phyloP scores from a whole-genome alignment of 139 green algal genomes.

The Bryopsis sp. region DNA sequence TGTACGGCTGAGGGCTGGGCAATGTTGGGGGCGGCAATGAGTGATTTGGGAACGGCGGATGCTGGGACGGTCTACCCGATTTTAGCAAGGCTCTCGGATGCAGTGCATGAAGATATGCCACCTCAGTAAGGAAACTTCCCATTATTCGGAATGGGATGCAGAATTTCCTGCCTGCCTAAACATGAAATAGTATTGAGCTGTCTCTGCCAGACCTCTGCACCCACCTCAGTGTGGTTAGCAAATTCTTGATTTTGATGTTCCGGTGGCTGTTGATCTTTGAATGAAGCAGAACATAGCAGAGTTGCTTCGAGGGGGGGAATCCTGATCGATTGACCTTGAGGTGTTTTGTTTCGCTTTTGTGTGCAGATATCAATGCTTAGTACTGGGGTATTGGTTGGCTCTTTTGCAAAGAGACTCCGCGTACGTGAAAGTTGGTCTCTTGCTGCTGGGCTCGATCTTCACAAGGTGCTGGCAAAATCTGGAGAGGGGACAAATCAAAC shows the following conservation, averaged over 20 bases:
- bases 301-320: too few relatives aligned
- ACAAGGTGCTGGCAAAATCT: not conserved
- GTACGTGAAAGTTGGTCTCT: not conserved
- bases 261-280: too few relatives aligned
- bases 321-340: too few relatives aligned
- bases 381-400: constrained; percentile 14
- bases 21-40: not conserved
- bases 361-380: not conserved
- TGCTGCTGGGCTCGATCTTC: constrained; percentile 11
- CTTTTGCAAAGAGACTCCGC: not conserved
- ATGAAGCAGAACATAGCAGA: too few relatives aligned
- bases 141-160: not conserved
- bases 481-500: not conserved
- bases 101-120: not conserved
- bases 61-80: not conserved
- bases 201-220: not conserved
- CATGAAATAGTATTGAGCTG: not conserved
- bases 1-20: constrained; percentile 4
- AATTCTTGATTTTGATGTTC: not conserved
- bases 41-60: not conserved
- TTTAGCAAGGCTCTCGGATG: not conserved
- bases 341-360: not conserved
- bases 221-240: not conserved
- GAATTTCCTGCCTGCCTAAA: not conserved
- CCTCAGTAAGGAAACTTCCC: not conserved